phyloP scores from a whole-genome alignment of 2,329 filamentous ascomycete species.

The Lasiodiplodia theobromae region DNA sequence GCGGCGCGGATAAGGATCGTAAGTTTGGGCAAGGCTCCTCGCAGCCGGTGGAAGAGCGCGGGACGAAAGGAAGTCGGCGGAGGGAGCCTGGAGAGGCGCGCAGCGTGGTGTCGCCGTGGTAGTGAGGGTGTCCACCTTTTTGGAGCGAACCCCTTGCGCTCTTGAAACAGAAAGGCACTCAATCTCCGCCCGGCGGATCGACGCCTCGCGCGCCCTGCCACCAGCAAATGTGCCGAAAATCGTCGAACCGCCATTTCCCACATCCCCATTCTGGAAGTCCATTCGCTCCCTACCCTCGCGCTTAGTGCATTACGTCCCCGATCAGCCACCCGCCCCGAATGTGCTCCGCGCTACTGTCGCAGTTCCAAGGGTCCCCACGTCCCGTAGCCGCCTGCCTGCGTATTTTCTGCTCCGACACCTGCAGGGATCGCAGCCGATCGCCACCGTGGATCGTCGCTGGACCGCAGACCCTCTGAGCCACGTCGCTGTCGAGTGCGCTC shows the following conservation, averaged over 20 bases:
- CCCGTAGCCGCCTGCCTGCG: conserved; percentile 9
- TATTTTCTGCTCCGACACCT: not conserved
- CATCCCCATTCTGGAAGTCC: not conserved
- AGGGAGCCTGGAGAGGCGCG: conserved; percentile 2
- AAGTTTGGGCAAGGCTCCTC: conserved; percentile 5
- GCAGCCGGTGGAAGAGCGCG: conserved; percentile 26
- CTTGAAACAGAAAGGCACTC: conserved; percentile 15
- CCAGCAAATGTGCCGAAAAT: conserved; percentile 14
- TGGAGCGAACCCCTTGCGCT: conserved; percentile 13
- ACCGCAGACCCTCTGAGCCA: conserved; percentile 12
- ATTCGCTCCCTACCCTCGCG: not conserved
- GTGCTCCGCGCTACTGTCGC: not conserved
- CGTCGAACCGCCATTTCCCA: conserved; percentile 14
- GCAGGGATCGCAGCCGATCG: conserved; percentile 13
- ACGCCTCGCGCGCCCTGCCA: conserved; percentile 7
- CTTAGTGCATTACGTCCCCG: not conserved
- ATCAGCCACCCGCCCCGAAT: not conserved
- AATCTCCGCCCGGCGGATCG: conserved; percentile 25
- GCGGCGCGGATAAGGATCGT: conserved; percentile 23
- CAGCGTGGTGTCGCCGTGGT: conserved; percentile 3
- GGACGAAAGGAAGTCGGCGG: not conserved
- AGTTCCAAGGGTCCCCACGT: not conserved
- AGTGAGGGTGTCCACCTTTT: conserved; percentile 18
- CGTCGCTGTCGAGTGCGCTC: not conserved
- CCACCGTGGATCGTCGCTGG: conserved; percentile 24